phyloP scores from a whole-genome alignment of 495 filamentous ascomycete genomes.

The Hypoxylon trugodes region DNA sequence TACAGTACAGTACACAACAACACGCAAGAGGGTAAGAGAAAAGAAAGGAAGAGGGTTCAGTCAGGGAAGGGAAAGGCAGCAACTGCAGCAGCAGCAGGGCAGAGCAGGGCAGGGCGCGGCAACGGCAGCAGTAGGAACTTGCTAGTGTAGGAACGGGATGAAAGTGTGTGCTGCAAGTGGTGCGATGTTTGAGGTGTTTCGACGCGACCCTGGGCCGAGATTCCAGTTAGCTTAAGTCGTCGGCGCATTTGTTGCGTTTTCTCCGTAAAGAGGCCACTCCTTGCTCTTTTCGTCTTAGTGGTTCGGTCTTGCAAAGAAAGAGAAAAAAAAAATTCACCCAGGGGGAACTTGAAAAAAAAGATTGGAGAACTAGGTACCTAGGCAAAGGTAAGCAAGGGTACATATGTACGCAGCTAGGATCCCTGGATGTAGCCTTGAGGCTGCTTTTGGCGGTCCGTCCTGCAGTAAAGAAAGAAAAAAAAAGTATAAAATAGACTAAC shows the following conservation, averaged over 20 bases:
- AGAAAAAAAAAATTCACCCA: constrained; percentile 36
- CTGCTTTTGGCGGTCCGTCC: constrained; percentile 46
- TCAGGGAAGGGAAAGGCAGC: too few species aligned
- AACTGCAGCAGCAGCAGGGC: not conserved
- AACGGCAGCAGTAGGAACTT: not conserved
- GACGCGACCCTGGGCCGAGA: constrained; percentile 51
- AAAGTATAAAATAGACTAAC: not conserved
- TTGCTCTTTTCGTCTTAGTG: constrained; percentile 46
- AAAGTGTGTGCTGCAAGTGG: constrained; percentile 40
- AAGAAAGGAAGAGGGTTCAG: too few species aligned
- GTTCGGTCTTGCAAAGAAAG: constrained; percentile 24
- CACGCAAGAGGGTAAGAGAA: too few species aligned
- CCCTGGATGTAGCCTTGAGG: constrained; percentile 46
- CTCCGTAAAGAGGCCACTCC: constrained; percentile 40
- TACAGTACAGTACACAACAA: not conserved
- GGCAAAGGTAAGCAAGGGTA: too few species aligned
- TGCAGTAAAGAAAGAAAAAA: constrained; percentile 14
- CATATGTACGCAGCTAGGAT: too few species aligned
- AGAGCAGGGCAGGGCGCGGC: not conserved
- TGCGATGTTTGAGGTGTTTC: constrained; percentile 51
- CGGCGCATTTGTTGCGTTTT: constrained; percentile 50
- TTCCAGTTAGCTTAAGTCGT: constrained; percentile 47
- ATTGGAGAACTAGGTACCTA: constrained; percentile 33
- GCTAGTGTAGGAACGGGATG: constrained; percentile 37
- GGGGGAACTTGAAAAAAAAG: constrained; percentile 23